Conservation (phyloP, 2,329 filamentous ascomycete genomes). For the Scedosporium boydii region DNA sequence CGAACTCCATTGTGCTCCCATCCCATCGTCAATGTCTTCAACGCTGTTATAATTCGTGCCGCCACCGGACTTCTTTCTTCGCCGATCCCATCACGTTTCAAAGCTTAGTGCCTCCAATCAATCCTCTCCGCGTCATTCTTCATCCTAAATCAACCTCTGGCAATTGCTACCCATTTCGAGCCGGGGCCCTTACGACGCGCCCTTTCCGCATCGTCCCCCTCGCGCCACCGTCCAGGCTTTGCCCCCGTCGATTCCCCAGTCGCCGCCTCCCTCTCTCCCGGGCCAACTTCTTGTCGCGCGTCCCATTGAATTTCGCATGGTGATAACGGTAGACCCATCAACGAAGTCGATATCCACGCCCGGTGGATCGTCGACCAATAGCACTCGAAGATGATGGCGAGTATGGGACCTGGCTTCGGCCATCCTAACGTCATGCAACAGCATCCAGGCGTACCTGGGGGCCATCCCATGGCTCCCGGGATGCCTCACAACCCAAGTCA, state of each 20-base stretch:
- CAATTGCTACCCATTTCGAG: background rate
- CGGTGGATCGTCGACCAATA: slow-evolving; percentile 43
- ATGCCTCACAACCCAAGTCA: slow-evolving; percentile 62
- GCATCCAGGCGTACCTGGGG: slow-evolving; percentile 54
- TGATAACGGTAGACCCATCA: slow-evolving; percentile 5
- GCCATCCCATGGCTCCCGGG: slow-evolving; percentile 53
- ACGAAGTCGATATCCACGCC: slow-evolving; percentile 47
- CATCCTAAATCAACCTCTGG: background rate
- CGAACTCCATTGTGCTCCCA: background rate
- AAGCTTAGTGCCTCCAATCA: background rate
- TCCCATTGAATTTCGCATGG: slow-evolving; percentile 2
- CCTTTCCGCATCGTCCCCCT: slow-evolving; percentile 4
- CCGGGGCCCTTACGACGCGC: background rate
- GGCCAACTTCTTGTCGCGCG: background rate
- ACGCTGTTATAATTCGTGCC: background rate
- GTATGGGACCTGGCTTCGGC: slow-evolving; percentile 54
- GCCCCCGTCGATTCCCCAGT: slow-evolving; percentile 8
- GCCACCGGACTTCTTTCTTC: background rate
- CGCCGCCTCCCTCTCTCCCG: slow-evolving; percentile 9
- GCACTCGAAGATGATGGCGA: slow-evolving; percentile 55
- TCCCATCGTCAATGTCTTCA: background rate
- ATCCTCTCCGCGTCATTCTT: background rate
- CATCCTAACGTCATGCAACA: slow-evolving; percentile 63
- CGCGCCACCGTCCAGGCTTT: slow-evolving; percentile 6
- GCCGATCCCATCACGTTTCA: background rate